Evolutionary conservation across 2,329 filamentous ascomycete genomes (phyloP), one percentile per base, ranked within the genome.

Genomic region (Fusarium mexicanum): DNA sequence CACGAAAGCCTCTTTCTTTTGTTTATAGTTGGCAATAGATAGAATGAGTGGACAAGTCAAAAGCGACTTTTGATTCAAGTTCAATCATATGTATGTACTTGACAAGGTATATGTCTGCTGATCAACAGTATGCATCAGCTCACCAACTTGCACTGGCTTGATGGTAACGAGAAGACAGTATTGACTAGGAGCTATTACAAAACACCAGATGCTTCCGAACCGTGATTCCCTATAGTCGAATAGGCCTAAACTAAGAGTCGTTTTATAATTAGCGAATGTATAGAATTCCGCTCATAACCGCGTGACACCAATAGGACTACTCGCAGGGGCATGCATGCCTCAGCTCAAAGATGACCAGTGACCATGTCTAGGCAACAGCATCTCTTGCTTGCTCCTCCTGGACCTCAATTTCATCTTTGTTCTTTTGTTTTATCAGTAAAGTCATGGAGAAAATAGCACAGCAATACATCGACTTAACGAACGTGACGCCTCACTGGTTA

Each of bases 401-500:
- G 22, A 13, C 26, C 17, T n/a, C 26, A 12, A 6, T 26, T 16
- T 1, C 7, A 18, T 13, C 5, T 6, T 17, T 8, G 1, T 18
- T 2, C 6, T 3, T 16, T 3, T 26, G 1, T 3, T 1, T 2
- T 18, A 37, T 2, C 8, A 22, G 1, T 9, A 3, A 17, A 41
- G 3, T 0, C 3, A 75, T 77, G 57, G 62, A 65, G 1, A 12
- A 62, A 29, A 8, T 53, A 57, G 44, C 40, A 37, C 46, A 74
- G 24, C 59, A 20, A 38, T 72, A 53, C 20, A 64, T 69, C 29
- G 46, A 64, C n/a, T 58, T 61, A 4, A 51, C 75, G 8, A 69
- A 57, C 4, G 68, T 79, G 22, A 65, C 66, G 16, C 73, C 79
- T 31, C 69, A 63, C 17, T 80, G 79, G 79, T 60, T 78, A 3